Evolutionary conservation across 2,329 filamentous ascomycete genomes (phyloP), one percentile per base, ranked within the genome.

Genomic region (Cladosporium sp.): DNA sequence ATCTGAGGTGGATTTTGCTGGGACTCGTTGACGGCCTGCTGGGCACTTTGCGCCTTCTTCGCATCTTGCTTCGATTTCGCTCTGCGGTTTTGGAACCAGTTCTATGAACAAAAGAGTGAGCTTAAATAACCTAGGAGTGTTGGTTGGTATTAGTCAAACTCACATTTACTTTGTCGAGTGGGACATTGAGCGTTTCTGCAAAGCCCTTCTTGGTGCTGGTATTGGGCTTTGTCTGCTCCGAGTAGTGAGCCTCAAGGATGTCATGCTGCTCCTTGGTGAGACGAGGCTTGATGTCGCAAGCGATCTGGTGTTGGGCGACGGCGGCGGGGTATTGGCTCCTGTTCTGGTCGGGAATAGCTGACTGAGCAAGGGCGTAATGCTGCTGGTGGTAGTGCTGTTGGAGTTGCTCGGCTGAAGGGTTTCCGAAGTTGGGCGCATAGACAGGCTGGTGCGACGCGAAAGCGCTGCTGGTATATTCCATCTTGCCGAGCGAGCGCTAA

Each of bases 191-290:
- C 16, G 61, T 60, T 52, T 74, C 69, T 36, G 74, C 74, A 53
- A 76, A 76, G 38, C 68, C 67, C 63, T 75, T 76, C 63, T 77
- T 77, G 35, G 69, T 71, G 59, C 63, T 69, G 32, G 74, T 77
- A 56, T 67, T 74, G 25, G 74, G 74, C 64, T 77, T 77, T 55
- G 67, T 64, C 61, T 76, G 72, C 53, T 67, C 63, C 58, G 68
- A 67, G 57, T 74, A 77, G 53, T 77, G 71, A 32, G 64, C 61
- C 61, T 77, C 74, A 55, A 77, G 69, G 46, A 76, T 70, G 59
- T 77, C 74, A 57, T 76, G 74, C 62, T 77, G 74, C 60, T 76
- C 73, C 61, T 77, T 77, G 53, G 74, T 76, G 38, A 77, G 67
- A 53, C 73, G 71, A 35, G 73, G 73, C 64, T 76, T 77, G 59